Conservation (phyloP, 805 yeast species). For the Candida caryicola region DNA sequence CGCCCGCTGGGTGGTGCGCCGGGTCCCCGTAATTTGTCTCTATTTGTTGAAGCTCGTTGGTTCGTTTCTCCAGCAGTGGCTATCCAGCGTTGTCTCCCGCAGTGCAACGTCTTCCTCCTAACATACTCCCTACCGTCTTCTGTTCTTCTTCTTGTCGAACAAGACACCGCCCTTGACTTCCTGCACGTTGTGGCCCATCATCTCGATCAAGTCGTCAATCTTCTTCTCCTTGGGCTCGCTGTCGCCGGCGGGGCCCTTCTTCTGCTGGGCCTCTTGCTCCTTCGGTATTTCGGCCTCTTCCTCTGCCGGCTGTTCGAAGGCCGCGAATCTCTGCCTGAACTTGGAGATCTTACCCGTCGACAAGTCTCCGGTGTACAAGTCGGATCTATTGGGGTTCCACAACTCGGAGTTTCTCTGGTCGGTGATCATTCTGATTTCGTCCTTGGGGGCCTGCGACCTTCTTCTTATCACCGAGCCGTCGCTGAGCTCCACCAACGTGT, state of each 20-base stretch:
- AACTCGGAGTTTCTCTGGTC: slow-evolving; percentile 85
- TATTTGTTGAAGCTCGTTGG: background rate
- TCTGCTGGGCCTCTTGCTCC: slow-evolving; percentile 13
- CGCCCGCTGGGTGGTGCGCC: no score
- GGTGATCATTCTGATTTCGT: slow-evolving; percentile 76
- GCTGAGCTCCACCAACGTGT: slow-evolving; percentile 82
- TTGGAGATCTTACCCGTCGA: slow-evolving; percentile 78
- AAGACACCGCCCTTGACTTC: slow-evolving; percentile 58
- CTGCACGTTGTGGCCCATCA: slow-evolving; percentile 56
- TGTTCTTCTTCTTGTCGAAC: slow-evolving; percentile 44
- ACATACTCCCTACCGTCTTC: slow-evolving; percentile 23
- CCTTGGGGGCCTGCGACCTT: slow-evolving; percentile 83
- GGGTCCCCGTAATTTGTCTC: background rate
- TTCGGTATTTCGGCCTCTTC: slow-evolving; percentile 16
- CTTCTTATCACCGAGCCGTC: slow-evolving; percentile 90
- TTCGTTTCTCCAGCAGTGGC: no score
- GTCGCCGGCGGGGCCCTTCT: slow-evolving; percentile 3
- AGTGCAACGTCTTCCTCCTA: background rate
- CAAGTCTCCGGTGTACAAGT: slow-evolving; percentile 70
- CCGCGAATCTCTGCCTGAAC: slow-evolving; percentile 65
- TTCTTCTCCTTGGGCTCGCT: slow-evolving; percentile 8
- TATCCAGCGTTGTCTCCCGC: no score
- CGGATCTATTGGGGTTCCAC: slow-evolving; percentile 88
- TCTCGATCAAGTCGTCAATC: slow-evolving; percentile 52
- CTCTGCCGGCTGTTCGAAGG: slow-evolving; percentile 41